A percentile compares a stretch with the other conserved stretches of the same genome.
Evolutionary conservation across 108 stramenopile genomes (phyloP).

Genomic region (Chaetoceros tenuissimus): DNA sequence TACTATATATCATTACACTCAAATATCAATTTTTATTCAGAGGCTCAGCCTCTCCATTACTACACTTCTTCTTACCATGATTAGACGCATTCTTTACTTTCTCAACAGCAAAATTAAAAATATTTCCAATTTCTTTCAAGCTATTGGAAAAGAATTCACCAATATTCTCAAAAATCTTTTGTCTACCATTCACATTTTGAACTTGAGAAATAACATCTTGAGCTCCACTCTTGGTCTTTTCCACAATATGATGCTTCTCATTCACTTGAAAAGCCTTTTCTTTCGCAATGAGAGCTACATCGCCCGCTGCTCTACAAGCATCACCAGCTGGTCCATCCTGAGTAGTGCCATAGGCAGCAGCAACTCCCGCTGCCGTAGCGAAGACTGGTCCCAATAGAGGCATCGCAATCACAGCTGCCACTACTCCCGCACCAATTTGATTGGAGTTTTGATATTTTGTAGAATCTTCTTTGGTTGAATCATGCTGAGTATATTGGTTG

Average conservation of each 20-base stretch:
- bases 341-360: slow-evolving; percentile 21
- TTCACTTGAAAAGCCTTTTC: slow-evolving; percentile 40
- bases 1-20: not conserved
- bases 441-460: too few relatives aligned
- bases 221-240: slow-evolving; percentile 17
- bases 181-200: slow-evolving; percentile 30
- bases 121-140: not conserved
- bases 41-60: not conserved
- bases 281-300: slow-evolving; percentile 23
- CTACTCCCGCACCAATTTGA: not conserved
- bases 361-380: slow-evolving; percentile 27
- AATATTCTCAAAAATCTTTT: slow-evolving; percentile 27
- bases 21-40: not conserved
- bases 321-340: slow-evolving; percentile 34
- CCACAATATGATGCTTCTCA: slow-evolving; percentile 44
- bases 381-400: slow-evolving; percentile 24
- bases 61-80: not conserved
- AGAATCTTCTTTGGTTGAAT: too few relatives aligned
- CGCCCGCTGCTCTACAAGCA: slow-evolving; percentile 32
- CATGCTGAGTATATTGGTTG: too few relatives aligned
- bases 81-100: not conserved
- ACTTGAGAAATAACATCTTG: slow-evolving; percentile 9
- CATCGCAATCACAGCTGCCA: not conserved
- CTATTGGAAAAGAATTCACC: not conserved
- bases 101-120: not conserved